phyloP scores from a whole-genome alignment of 768 basidiomycete species.

The Lactarius evosmus region DNA sequence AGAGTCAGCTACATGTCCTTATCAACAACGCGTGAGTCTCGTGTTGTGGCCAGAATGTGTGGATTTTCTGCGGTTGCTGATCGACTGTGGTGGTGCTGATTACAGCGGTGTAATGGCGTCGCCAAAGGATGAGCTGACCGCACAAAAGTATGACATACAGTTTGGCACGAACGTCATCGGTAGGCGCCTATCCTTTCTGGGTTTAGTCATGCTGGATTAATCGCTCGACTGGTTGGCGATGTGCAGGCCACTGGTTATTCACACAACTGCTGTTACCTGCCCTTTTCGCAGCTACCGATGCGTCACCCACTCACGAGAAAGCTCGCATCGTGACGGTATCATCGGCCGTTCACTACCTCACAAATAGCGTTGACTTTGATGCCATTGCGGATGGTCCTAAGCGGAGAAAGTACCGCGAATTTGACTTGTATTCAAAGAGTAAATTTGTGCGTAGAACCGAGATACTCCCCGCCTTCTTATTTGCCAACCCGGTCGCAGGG shows the following conservation, averaged over 20 bases:
- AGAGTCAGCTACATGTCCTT: slow-evolving; percentile 45
- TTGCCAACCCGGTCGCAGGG: slow-evolving; percentile 30
- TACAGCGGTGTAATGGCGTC: slow-evolving; percentile 48
- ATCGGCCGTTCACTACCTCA: slow-evolving; percentile 40
- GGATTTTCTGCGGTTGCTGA: background rate
- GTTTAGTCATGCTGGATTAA: background rate
- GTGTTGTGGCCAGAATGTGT: background rate
- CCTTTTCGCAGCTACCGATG: slow-evolving; percentile 41
- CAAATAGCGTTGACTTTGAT: slow-evolving; percentile 38
- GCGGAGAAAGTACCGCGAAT: slow-evolving; percentile 25
- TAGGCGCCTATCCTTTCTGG: slow-evolving; percentile 22
- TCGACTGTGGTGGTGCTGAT: background rate
- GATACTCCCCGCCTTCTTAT: too few relatives aligned
- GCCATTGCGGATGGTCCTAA: slow-evolving; percentile 35
- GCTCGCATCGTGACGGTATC: slow-evolving; percentile 49
- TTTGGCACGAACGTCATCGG: slow-evolving; percentile 58
- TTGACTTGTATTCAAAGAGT: slow-evolving; percentile 34
- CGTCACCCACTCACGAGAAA: slow-evolving; percentile 39
- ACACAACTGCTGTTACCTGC: slow-evolving; percentile 52
- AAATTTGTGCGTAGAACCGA: slow-evolving; percentile 44
- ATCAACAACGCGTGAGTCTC: slow-evolving; percentile 49
- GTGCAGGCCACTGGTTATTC: slow-evolving; percentile 56
- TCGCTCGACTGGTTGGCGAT: too few relatives aligned
- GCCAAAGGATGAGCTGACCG: slow-evolving; percentile 41
- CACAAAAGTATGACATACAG: slow-evolving; percentile 51